A percentile compares a stretch with the other conserved stretches of the same genome.
These are phyloP conservation scores for Mucor sp. DNA, from an alignment of 371 early-diverging fungal genomes.

Conservation along the genomic window DNA sequence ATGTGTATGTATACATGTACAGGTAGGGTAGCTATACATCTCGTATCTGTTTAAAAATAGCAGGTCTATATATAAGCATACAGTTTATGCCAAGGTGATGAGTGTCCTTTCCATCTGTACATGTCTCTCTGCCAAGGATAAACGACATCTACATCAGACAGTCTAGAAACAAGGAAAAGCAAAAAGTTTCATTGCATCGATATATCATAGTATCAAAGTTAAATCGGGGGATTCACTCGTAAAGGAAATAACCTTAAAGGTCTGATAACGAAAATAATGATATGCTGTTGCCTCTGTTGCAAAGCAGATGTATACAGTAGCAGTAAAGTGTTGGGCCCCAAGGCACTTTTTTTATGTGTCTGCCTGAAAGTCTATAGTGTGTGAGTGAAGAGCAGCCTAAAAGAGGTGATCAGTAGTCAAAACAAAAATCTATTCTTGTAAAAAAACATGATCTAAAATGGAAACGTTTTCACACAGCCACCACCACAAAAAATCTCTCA, in stretches of 20 bases:
- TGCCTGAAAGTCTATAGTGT: background rate
- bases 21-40: background rate
- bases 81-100: background rate
- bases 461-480: slow-evolving; percentile 9
- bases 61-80: background rate
- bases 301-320: background rate
- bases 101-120: background rate
- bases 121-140: background rate
- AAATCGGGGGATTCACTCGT: background rate
- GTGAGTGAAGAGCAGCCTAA: slow-evolving; percentile 2
- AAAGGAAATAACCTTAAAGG: slow-evolving; percentile 1
- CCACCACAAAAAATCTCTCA: slow-evolving; percentile 3
- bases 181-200: background rate
- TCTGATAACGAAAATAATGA: background rate
- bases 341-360: slow-evolving; percentile 3
- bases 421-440: slow-evolving; percentile 12
- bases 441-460: background rate
- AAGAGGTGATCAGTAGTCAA: background rate
- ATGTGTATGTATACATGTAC: background rate
- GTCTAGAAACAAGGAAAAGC: background rate
- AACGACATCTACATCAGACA: background rate
- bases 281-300: background rate
- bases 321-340: background rate
- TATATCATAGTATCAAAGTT: background rate
- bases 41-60: background rate